Evolutionary conservation across 805 yeast species (phyloP).

Genomic region (Wickerhamiella parazyma): DNA sequence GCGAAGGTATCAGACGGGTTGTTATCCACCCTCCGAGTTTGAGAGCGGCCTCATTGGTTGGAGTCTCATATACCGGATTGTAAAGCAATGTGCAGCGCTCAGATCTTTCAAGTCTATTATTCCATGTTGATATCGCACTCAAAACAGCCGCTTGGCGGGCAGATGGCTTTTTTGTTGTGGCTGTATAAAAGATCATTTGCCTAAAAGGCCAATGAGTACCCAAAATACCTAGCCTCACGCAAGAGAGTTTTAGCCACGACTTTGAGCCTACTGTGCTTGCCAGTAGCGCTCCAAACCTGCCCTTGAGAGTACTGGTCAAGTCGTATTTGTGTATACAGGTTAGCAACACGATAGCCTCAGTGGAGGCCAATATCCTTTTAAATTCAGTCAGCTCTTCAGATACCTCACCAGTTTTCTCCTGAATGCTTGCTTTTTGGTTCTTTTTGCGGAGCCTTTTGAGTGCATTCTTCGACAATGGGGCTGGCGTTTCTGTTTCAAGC

Average conservation of each 20-base stretch:
- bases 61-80: constrained; percentile 28
- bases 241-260: constrained; percentile 25
- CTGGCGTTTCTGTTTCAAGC: not conserved
- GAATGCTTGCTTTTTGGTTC: constrained; percentile 15
- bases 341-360: constrained; percentile 32
- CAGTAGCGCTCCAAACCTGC: constrained; percentile 22
- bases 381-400: constrained; percentile 23
- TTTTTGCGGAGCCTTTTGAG: constrained; percentile 23
- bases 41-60: constrained; percentile 23
- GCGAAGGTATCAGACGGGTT: constrained; percentile 29
- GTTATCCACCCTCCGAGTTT: constrained; percentile 30
- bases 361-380: constrained; percentile 26
- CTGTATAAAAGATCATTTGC: constrained; percentile 29
- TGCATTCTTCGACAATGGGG: constrained; percentile 22
- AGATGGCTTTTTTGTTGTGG: constrained; percentile 30
- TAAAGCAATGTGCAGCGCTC: constrained; percentile 27
- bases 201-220: constrained; percentile 37
- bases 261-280: constrained; percentile 23
- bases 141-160: constrained; percentile 31
- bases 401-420: constrained; percentile 19
- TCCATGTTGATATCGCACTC: constrained; percentile 29
- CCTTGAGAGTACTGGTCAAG: constrained; percentile 26
- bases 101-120: constrained; percentile 19
- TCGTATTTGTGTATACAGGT: constrained; percentile 30
- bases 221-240: constrained; percentile 30